Conservation (phyloP, 1,284 basidiomycete species). For the Cutaneotrichosporon cutaneum region DNA sequence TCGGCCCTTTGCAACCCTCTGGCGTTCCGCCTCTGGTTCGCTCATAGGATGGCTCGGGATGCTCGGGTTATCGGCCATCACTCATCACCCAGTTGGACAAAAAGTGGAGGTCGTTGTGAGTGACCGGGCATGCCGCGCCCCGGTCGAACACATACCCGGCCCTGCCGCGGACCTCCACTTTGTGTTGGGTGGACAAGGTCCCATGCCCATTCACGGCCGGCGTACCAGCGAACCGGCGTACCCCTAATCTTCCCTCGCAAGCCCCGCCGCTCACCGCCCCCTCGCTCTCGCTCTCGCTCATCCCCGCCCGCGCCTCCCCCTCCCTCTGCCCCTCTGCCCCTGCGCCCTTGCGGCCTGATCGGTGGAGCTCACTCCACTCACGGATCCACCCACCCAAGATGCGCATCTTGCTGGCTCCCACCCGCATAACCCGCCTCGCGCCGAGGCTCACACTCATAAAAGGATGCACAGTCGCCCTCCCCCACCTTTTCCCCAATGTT, state of each 20-base stretch:
- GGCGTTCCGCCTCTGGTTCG: background rate
- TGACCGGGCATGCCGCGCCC: background rate
- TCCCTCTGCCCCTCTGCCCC: background rate
- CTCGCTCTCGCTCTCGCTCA: no score
- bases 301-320: no score
- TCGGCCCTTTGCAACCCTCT: background rate
- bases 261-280: no score
- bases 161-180: background rate
- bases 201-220: background rate
- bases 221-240: background rate
- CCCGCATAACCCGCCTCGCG: background rate
- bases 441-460: background rate
- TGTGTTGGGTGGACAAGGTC: no score
- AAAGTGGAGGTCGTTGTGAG: background rate
- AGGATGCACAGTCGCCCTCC: background rate
- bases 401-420: background rate
- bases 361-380: background rate
- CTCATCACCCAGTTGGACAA: background rate
- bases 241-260: no score
- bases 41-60: no score
- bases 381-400: background rate
- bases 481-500: constrained; percentile 3
- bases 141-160: background rate
- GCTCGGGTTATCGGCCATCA: constrained; percentile 3
- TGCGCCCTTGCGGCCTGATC: background rate